Conservation (phyloP, 306 rosid species). For the Cicer cuneatum region DNA sequence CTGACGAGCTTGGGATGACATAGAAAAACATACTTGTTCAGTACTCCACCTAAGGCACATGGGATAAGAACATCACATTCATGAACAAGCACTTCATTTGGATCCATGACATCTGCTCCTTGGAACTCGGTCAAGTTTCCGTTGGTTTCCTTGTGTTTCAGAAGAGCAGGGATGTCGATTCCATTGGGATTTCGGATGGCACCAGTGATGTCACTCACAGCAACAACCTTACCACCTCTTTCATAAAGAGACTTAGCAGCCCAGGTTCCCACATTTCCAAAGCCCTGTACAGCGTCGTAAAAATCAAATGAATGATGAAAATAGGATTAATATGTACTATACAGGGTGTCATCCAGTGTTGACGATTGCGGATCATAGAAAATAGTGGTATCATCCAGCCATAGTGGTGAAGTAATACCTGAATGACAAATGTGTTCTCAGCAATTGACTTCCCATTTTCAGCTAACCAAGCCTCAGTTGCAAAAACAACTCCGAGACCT, state of each 20-base stretch:
- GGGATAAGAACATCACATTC: conserved; percentile 82
- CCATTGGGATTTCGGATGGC: conserved; percentile 68
- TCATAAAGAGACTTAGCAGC: conserved; percentile 67
- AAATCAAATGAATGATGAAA: conserved; percentile 24
- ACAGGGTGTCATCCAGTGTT: background rate
- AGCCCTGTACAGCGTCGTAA: conserved; percentile 53
- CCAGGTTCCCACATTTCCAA: conserved; percentile 82
- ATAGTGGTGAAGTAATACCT: conserved; percentile 49
- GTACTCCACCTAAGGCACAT: conserved; percentile 74
- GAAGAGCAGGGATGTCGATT: conserved; percentile 63
- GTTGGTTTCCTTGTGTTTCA: conserved; percentile 53
- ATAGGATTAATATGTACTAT: background rate
- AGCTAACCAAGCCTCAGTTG: conserved; percentile 69
- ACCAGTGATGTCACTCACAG: conserved; percentile 76
- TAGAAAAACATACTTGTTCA: conserved; percentile 56
- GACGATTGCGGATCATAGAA: too few relatives aligned
- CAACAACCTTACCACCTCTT: conserved; percentile 73
- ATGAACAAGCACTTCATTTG: conserved; percentile 64
- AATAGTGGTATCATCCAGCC: background rate
- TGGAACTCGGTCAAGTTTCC: conserved; percentile 54
- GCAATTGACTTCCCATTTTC: conserved; percentile 66
- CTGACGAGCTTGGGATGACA: background rate
- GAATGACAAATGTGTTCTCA: conserved; percentile 62
- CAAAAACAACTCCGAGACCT: conserved; percentile 70
- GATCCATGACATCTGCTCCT: conserved; percentile 65